Base-by-base conservation (phyloP, 2,329 filamentous ascomycete species). In the Neonectria faginata region DNA sequence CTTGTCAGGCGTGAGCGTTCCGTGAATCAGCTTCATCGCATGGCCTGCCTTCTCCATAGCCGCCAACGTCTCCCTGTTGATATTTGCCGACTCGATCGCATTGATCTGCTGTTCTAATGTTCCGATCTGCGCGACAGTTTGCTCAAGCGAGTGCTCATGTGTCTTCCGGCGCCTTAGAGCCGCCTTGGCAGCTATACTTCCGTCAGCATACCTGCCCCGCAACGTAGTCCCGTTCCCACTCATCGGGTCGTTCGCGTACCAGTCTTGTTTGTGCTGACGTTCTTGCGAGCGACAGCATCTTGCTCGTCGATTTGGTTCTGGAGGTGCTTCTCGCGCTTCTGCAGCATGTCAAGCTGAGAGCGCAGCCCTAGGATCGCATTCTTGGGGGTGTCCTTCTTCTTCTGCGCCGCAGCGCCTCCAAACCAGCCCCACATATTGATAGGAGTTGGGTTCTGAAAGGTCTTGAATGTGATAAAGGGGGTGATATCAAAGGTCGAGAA, bases 31-130 rank as follows among this genome's bases (percentile, higher is more conserved):
- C 83, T 94, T 91, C 94, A 99, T 98, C 39, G 95, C 96, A 66
- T 89, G 84, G 70, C 92, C 90, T 11, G 96, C 95, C 77, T 91
- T 91, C 87, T 97, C 91, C 94, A 99, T 97, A 8, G 94, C 95
- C 71, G 91, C 88, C 69, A 98, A 85, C 12, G 96, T 99, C 85
- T 97, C 94, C 82, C 95, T 91, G 85, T 99, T 99, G 84, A 99
- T 97, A 79, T 98, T 99, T 67, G 96, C 96, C 52, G 94, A 93
- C 81, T 99, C 96, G 83, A 99, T 98, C 65, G 92, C 91, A 79
- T 96, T 96, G 77, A 98, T 97, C 79, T 99, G 94, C 77, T 94
- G 92, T 80, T 99, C 96, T 48, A 99, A 86, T 22, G 96, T 97
- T 74, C 90, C 89, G 76, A 98, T 97, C 82, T 98, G 95, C 33